Conservation (phyloP, 2,329 filamentous ascomycete species). For the Metarhizium humberi region DNA sequence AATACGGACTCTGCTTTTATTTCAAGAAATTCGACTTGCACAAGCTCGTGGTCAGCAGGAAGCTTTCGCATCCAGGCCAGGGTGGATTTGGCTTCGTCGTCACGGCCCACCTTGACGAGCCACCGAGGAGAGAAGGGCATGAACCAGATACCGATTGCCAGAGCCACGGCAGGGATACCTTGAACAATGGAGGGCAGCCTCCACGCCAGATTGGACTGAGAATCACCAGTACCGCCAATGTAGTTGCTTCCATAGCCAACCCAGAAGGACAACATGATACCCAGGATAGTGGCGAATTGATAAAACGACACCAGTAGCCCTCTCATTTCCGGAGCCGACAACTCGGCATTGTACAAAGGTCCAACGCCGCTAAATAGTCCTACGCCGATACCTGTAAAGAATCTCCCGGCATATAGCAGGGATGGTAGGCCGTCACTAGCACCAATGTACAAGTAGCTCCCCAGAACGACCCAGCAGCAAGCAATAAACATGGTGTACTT, state of each 20-base stretch:
- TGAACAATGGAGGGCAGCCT: slow-evolving; percentile 36
- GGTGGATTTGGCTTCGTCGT: slow-evolving; percentile 49
- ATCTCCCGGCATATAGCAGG: slow-evolving; percentile 37
- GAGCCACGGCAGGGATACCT: slow-evolving; percentile 34
- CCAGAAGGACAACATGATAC: slow-evolving; percentile 44
- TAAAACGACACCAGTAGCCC: slow-evolving; percentile 54
- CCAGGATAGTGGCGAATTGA: slow-evolving; percentile 50
- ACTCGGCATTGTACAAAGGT: slow-evolving; percentile 41
- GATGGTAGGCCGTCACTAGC: slow-evolving; percentile 27
- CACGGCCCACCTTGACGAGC: slow-evolving; percentile 62
- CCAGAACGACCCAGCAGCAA: slow-evolving; percentile 26
- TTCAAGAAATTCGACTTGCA: slow-evolving; percentile 71
- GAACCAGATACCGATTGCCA: slow-evolving; percentile 59
- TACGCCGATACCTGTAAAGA: slow-evolving; percentile 37
- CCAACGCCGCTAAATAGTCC: slow-evolving; percentile 35
- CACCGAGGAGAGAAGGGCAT: slow-evolving; percentile 74
- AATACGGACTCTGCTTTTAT: slow-evolving; percentile 73
- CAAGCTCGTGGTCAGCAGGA: slow-evolving; percentile 51
- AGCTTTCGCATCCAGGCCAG: slow-evolving; percentile 57
- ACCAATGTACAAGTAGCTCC: slow-evolving; percentile 35
- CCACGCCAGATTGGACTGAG: slow-evolving; percentile 32
- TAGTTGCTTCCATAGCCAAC: slow-evolving; percentile 35
- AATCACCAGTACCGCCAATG: slow-evolving; percentile 35
- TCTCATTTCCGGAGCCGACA: slow-evolving; percentile 54
- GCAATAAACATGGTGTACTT: slow-evolving; percentile 4